Percentiles rank a stretch among this genome's conserved stretches.
Conservation (phyloP, 768 basidiomycete genomes). For the Dioszegia crocea region DNA sequence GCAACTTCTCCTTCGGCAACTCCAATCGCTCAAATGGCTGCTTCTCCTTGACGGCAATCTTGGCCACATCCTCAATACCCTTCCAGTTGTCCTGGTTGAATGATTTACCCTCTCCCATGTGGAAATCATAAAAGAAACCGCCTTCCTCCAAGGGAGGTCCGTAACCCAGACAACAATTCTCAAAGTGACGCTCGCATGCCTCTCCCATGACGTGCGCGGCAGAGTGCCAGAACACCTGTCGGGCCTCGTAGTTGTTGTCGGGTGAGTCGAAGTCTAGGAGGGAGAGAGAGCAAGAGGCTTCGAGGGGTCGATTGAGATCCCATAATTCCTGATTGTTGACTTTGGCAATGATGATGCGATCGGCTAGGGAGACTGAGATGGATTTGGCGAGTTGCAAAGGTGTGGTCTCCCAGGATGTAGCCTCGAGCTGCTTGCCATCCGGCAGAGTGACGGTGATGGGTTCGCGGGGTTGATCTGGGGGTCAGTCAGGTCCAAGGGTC, state of each 20-base stretch:
- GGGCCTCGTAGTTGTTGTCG: constrained; percentile 58
- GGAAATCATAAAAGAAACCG: constrained; percentile 99
- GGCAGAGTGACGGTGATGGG: constrained; percentile 78
- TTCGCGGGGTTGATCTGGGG: constrained; percentile 65
- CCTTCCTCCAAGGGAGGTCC: constrained; percentile 90
- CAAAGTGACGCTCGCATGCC: constrained; percentile 81
- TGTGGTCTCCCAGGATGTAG: constrained; percentile 87
- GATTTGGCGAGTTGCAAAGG: constrained; percentile 87
- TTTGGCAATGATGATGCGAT: constrained; percentile 89
- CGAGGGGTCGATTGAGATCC: constrained; percentile 94
- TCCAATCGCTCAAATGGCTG: constrained; percentile 94
- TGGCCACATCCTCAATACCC: constrained; percentile 78
- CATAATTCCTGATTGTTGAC: constrained; percentile 64
- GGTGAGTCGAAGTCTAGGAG: constrained; percentile 77
- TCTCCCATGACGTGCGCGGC: constrained; percentile 98
- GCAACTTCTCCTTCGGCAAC: constrained; percentile 85
- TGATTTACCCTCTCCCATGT: constrained; percentile 54
- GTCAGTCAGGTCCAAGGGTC: constrained; percentile 4
- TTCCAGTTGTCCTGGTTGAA: constrained; percentile 81
- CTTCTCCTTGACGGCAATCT: constrained; percentile 87
- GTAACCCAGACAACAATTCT: constrained; percentile 93
- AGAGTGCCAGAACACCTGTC: constrained; percentile 99
- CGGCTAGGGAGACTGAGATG: constrained; percentile 79
- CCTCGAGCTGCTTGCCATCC: constrained; percentile 78
- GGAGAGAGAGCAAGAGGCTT: constrained; percentile 72